Evolutionary conservation across 495 filamentous ascomycete genomes (phyloP).

Genomic region (Emericellopsis terricola): DNA sequence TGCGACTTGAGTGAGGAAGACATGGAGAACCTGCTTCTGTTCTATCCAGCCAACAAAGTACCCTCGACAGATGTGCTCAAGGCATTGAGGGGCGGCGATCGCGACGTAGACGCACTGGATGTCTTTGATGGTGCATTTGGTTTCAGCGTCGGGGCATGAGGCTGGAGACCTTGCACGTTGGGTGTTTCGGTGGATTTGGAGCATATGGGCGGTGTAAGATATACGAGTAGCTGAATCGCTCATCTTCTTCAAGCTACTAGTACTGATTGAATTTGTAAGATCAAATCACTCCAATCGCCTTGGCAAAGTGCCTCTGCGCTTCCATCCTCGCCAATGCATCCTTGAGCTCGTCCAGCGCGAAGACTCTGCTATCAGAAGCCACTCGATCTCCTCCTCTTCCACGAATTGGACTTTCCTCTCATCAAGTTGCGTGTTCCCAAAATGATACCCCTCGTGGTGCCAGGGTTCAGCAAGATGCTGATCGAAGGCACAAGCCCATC

Average conservation of each 20-base stretch:
- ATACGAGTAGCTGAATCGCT: no score
- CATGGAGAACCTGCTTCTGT: constrained; percentile 57
- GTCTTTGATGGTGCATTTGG: constrained; percentile 42
- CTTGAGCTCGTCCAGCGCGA: constrained; percentile 31
- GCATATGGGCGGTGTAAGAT: no score
- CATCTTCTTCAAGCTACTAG: no score
- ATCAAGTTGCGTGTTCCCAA: constrained; percentile 38
- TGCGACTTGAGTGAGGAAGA: constrained; percentile 69
- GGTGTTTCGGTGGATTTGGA: no score
- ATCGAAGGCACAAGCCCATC: constrained; percentile 21
- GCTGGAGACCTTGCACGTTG: no score
- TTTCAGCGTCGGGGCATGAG: constrained; percentile 32
- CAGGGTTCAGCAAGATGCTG: constrained; percentile 34
- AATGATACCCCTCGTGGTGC: constrained; percentile 29
- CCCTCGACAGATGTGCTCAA: constrained; percentile 27
- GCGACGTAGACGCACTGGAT: constrained; percentile 24
- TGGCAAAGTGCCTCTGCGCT: constrained; percentile 35
- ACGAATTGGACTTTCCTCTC: constrained; percentile 41
- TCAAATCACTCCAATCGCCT: constrained; percentile 36
- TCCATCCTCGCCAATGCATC: constrained; percentile 14
- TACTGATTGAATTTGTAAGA: neutral
- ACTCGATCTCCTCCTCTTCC: constrained; percentile 41
- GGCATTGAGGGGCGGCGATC: constrained; percentile 25
- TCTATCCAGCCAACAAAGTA: constrained; percentile 39
- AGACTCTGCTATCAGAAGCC: constrained; percentile 41